phyloP scores from a whole-genome alignment of 148 eudicot species.

The Cornus kousa region DNA sequence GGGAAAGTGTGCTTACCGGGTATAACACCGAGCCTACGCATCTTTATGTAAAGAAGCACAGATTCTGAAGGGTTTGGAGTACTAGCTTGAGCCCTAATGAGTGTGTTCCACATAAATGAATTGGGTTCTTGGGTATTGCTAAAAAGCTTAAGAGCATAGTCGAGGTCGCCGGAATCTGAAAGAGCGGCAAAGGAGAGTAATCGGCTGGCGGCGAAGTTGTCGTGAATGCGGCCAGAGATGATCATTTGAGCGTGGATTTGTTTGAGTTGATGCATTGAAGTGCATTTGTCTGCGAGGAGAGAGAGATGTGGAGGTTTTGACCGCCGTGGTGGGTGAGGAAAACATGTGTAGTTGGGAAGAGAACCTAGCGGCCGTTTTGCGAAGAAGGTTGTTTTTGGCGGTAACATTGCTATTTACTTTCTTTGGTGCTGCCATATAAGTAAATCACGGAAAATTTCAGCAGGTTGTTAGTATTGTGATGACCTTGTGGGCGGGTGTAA shows the following conservation, averaged over 20 bases:
- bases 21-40: constrained; percentile 40
- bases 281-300: constrained; percentile 57
- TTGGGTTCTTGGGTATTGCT: constrained; percentile 39
- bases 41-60: constrained; percentile 46
- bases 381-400: constrained; percentile 18
- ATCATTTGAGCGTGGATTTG: constrained; percentile 81
- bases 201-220: constrained; percentile 65
- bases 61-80: constrained; percentile 38
- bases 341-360: constrained; percentile 6
- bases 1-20: constrained; percentile 78
- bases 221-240: constrained; percentile 50
- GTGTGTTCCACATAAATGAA: constrained; percentile 75
- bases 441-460: no score
- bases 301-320: constrained; percentile 33
- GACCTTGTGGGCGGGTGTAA: no score
- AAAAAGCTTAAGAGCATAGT: constrained; percentile 55
- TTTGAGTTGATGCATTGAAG: constrained; percentile 54
- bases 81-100: constrained; percentile 63
- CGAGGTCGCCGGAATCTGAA: constrained; percentile 47
- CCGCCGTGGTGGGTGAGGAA: constrained; percentile 7
- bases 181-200: constrained; percentile 61
- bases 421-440: background rate
- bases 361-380: constrained; percentile 5
- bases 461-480: no score
- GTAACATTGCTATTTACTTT: constrained; percentile 7